Evolutionary conservation across 495 filamentous ascomycete species (phyloP), one percentile per base, ranked within the genome.

Genomic region (Penicillium robsamsonii): DNA sequence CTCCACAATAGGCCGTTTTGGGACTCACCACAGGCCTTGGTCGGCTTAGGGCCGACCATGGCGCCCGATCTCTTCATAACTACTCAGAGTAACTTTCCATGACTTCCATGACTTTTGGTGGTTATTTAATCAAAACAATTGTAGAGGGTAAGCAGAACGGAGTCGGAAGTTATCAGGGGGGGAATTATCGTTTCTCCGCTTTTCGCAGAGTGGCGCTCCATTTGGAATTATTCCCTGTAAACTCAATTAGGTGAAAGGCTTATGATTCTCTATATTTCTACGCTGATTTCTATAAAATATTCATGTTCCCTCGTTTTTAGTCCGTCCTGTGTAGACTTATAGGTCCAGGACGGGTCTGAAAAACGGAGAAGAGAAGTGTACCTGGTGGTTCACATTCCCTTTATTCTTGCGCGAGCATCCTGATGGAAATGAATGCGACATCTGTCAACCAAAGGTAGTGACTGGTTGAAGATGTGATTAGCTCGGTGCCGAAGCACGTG

Each of bases 221-320:
- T 38, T 17, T 7, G 4, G 4, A 27, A n/a, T 38, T 17, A 38
- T 38, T 17, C 35, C 35, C 6, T n/a, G 10, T 38, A 5, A 17
- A 17, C 7, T 38, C n/a, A 37, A 38, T 17, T 7, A 38, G n/a
- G 31, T 37, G 13, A 38, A n/a, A 38, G 15, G n/a, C 4, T 33
- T 27, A 27, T 2, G 29, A 35, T 35, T 22, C 10, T 43, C 33
- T 30, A n/a, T 33, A 52, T 52, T 52, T 52, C 43, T 53, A 40
- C 24, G 20, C 5, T 27, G 25, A 38, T 18, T 43, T 15, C 13
- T 27, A 24, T 18, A 31, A 37, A 3, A 29, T 38, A 12, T 73
- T 61, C 1, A 65, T 79, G 74, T 80, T 69, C 75, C 74, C 75
- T 48, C 76, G 69, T 77, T 78, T 73, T 77, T 80, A 80, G 77